Base-by-base conservation (phyloP, 306 rosid genomes). In the Acacia melanoxylon region DNA sequence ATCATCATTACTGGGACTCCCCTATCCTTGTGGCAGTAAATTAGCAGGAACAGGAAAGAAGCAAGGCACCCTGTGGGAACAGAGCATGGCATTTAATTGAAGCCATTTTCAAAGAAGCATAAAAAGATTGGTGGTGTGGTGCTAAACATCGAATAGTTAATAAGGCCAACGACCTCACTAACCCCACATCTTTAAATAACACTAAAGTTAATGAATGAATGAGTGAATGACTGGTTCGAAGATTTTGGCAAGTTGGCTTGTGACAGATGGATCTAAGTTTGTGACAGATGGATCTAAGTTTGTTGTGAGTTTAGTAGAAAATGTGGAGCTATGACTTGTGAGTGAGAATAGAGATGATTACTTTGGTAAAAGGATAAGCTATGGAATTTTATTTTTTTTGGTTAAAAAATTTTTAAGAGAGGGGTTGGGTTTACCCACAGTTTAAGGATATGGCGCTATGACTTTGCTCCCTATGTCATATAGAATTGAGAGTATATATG, bases 21-120 rank as follows among this genome's bases (percentile, higher is more conserved):
- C 17, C 42, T 4, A 29, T 2, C n/a, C 17, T 31, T 4, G 40
- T 8, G 16, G 66, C 12, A 46, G 37, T 52, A 20, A 63, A 33
- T 31, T 2, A 27, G 76, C 41, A 13, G 77, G 10, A 49, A 49
- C 4, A 11, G 49, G 41, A 24, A 46, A 42, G 75, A 46, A 42
- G 75, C 19, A 78, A 70, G 48, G 65, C 12, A 33, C 42, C 42
- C 77, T 75, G 56, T 67, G 75, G 35, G 25, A 76, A 41, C 84
- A 82, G 9, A 67, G 66, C 81, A 83, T 31, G 14, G 86, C 88
- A 87, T 85, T 82, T 19, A 82, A 68, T 81, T 71, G 61, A 63
- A n/a, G 67, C 48, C 40, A 79, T 67, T 37, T 46, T 45, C 62
- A 61, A 25, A 22, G 4, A 11, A 12, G 61, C 2, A 29, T 52